phyloP scores from a whole-genome alignment of 331 rosid species.

The Rosa hybrid region DNA sequence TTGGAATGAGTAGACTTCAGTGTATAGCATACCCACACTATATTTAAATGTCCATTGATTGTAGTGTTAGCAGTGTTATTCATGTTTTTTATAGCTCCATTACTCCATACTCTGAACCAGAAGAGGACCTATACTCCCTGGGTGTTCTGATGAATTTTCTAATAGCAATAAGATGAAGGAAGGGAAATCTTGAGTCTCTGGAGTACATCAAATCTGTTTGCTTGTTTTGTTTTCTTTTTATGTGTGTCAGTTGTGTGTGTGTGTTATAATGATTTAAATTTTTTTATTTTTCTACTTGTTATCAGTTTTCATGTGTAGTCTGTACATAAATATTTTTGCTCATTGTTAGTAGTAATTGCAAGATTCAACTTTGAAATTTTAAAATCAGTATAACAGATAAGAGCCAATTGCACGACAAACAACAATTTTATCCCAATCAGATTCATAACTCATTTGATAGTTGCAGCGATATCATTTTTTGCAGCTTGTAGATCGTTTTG shows the following conservation, averaged over 20 bases:
- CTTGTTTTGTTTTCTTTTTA: background rate
- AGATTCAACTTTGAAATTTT: background rate
- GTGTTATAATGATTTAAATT: background rate
- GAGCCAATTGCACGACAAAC: background rate
- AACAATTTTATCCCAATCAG: background rate
- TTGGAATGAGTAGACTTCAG: background rate
- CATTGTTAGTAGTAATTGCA: background rate
- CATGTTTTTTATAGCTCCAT: background rate
- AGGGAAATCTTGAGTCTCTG: background rate
- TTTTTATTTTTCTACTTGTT: background rate
- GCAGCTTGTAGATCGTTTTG: background rate
- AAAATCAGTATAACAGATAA: background rate
- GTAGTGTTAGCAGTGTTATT: background rate
- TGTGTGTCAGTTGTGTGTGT: background rate
- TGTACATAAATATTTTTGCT: background rate
- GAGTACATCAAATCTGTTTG: background rate
- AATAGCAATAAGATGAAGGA: background rate
- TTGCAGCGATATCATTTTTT: background rate
- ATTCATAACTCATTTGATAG: background rate
- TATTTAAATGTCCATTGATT: background rate
- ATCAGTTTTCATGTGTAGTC: background rate
- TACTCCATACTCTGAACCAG: background rate
- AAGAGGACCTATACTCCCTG: too few relatives aligned
- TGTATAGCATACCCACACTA: background rate
- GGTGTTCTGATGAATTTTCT: background rate